Evolutionary conservation across 768 basidiomycete species (phyloP), one percentile per base, ranked within the genome.

Genomic region (Panaeolus papilionaceus): DNA sequence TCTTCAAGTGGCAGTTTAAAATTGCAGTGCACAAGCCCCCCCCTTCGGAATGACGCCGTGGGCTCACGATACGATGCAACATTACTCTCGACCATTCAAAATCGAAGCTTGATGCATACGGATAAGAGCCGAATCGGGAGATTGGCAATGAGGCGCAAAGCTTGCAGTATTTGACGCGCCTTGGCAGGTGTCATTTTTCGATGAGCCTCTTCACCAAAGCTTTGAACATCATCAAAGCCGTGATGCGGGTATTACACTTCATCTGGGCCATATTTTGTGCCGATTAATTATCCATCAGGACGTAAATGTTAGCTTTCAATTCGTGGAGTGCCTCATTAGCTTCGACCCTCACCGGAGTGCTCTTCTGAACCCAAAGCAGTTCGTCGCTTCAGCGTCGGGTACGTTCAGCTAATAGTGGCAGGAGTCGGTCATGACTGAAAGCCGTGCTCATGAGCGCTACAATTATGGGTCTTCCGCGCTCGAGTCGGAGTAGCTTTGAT

Each of bases 121-220:
- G 54, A 16, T 58, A 58, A 58, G 54, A 58, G 54, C 54, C 54
- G 54, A 16, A 58, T 58, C 33, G 16, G 33, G 54, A 58, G 12
- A 58, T 58, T 33, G 28, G 7, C 10, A 16, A 28, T 58, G 54
- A 28, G 26, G 54, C 54, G 54, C 45, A 33, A 33, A 58, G 28
- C 28, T 58, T 33, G 28, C 33, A 1, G 23, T 26, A 33, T 58
- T 58, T 58, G 54, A 58, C 54, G 54, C 54, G 54, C 54, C 54
- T 58, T 58, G 54, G 54, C 54, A 58, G 12, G 28, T 33, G 11
- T 14, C 7, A 58, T 58, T 12, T 28, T 58, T 58, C 28, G 28
- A 33, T 37, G 54, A 58, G 33, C 54, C 54, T 18, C 26, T 6
- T 9, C 26, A 7, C 33, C 14, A 28, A 58, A 58, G 33, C 26